phyloP scores from a whole-genome alignment of 805 yeast genomes.

The Grigorovia humatica region DNA sequence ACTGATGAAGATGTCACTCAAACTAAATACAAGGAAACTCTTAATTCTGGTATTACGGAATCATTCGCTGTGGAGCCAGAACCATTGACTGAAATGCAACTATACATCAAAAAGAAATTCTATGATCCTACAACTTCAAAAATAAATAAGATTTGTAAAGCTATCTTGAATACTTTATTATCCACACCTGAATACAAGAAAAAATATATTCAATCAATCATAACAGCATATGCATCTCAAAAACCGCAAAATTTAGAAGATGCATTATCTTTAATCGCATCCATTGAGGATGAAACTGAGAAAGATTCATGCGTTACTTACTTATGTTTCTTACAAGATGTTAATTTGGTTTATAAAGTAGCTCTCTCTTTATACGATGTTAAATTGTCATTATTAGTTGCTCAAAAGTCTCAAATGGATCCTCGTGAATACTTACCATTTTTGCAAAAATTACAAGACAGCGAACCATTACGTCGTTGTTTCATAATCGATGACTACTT shows the following conservation, averaged over 20 bases:
- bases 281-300: constrained; percentile 37
- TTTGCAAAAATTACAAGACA: constrained; percentile 65
- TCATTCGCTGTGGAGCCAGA: constrained; percentile 23
- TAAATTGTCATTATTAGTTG: constrained; percentile 67
- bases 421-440: constrained; percentile 96
- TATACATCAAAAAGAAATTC: constrained; percentile 32
- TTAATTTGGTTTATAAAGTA: constrained; percentile 65
- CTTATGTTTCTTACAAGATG: constrained; percentile 83
- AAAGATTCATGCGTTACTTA: constrained; percentile 68
- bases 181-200: constrained; percentile 38
- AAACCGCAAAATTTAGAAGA: constrained; percentile 74
- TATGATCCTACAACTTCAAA: constrained; percentile 40
- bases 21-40: constrained; percentile 75
- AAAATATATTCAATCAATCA: constrained; percentile 60
- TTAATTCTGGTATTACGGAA: constrained; percentile 22
- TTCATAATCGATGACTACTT: constrained; percentile 75
- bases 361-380: constrained; percentile 79
- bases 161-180: constrained; percentile 47
- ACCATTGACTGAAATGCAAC: constrained; percentile 31
- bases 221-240: constrained; percentile 89
- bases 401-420: constrained; percentile 95
- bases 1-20: constrained; percentile 76
- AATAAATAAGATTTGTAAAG: constrained; percentile 68
- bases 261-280: constrained; percentile 57
- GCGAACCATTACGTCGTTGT: constrained; percentile 52